These are phyloP conservation scores for Heterococcus sp. DNA, from an alignment of 108 stramenopile species.

Conservation along the genomic window DNA sequence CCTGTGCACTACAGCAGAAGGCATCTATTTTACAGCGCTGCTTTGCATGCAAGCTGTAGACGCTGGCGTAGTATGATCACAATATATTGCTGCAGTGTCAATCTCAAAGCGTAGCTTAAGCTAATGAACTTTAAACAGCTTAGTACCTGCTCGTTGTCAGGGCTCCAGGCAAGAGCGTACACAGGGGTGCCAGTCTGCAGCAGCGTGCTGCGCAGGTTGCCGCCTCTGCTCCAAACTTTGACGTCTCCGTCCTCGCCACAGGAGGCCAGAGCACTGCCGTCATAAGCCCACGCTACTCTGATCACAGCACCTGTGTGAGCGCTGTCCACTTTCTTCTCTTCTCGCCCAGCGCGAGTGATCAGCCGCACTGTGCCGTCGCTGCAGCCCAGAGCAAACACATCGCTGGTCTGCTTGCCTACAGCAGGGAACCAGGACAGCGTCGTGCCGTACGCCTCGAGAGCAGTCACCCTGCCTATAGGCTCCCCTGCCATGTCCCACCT, in stretches of 20 bases:
- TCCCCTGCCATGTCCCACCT: conserved; percentile 51
- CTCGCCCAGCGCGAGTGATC: conserved; percentile 55
- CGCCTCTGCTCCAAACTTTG: conserved; percentile 63
- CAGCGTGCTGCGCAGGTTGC: conserved; percentile 62
- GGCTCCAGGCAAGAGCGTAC: conserved; percentile 58
- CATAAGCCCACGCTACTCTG: conserved; percentile 58
- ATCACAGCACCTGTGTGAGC: conserved; percentile 60
- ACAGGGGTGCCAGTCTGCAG: conserved; percentile 51
- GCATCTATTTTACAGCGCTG: too few relatives aligned
- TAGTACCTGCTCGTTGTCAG: conserved; percentile 58
- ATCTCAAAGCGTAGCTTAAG: too few relatives aligned
- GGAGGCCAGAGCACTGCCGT: conserved; percentile 62
- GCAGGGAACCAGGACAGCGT: conserved; percentile 58
- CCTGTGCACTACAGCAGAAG: too few relatives aligned
- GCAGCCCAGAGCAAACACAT: conserved; percentile 60
- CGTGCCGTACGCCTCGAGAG: conserved; percentile 36
- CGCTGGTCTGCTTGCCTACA: conserved; percentile 38
- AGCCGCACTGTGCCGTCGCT: conserved; percentile 63
- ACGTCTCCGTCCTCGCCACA: conserved; percentile 71
- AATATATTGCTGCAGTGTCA: too few relatives aligned
- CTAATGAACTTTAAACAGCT: too few relatives aligned
- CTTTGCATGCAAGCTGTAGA: too few relatives aligned
- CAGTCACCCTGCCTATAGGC: conserved; percentile 33
- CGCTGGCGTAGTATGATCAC: too few relatives aligned
- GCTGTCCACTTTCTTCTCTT: conserved; percentile 62